Percentiles rank a stretch among this genome's conserved stretches.
Evolutionary conservation across 805 yeast genomes (phyloP).

Genomic region (Hanseniaspora thailandica): DNA sequence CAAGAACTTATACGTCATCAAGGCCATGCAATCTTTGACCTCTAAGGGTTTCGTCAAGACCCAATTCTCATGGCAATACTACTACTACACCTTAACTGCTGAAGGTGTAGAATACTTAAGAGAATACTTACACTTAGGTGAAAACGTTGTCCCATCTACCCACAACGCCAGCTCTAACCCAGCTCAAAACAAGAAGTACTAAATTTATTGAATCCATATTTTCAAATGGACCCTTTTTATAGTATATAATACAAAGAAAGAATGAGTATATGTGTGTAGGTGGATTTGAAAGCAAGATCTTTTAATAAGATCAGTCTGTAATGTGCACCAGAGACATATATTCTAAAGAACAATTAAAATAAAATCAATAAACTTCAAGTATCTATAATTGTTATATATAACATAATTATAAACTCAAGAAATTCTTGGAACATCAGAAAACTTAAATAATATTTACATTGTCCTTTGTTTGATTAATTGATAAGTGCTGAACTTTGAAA

Average conservation of each 20-base stretch:
- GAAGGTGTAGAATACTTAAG: constrained; percentile 98
- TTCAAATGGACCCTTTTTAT: not conserved
- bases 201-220: constrained; percentile 11
- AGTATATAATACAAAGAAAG: not conserved
- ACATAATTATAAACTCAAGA: constrained; percentile 14
- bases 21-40: constrained; percentile 98
- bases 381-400: constrained; percentile 8
- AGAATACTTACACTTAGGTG: constrained; percentile 97
- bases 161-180: constrained; percentile 80
- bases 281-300: too few species aligned
- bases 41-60: constrained; percentile 99
- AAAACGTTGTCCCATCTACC: constrained; percentile 96
- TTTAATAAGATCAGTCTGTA: too few species aligned
- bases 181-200: constrained; percentile 46
- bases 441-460: too few species aligned
- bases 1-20: constrained; percentile 94
- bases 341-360: too few species aligned
- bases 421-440: constrained; percentile 15
- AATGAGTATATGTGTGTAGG: not conserved
- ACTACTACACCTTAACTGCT: constrained; percentile 99
- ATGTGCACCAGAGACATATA: too few species aligned
- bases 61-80: constrained; percentile 99
- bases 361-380: not conserved
- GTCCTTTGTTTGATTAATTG: too few species aligned
- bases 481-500: not conserved